Conservation (phyloP, 805 yeast genomes). For the Metschnikowia borealis region DNA sequence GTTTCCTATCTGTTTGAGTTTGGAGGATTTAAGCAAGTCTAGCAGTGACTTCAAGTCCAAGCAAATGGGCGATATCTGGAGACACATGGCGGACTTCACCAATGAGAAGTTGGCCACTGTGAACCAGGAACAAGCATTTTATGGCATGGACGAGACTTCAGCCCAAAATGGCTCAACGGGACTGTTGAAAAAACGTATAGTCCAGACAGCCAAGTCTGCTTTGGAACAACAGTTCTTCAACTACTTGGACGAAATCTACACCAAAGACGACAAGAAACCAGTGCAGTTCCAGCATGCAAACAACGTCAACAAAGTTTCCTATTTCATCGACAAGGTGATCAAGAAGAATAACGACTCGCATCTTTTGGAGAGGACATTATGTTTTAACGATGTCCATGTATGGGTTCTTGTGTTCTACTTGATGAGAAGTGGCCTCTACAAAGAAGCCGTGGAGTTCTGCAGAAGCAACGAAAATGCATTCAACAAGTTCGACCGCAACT, state of each 20-base stretch:
- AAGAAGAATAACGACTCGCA: constrained; percentile 26
- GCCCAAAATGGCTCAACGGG: background rate
- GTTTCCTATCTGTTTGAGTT: constrained; percentile 56
- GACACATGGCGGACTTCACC: constrained; percentile 51
- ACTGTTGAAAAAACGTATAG: constrained; percentile 42
- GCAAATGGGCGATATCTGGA: constrained; percentile 74
- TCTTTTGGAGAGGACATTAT: constrained; percentile 30
- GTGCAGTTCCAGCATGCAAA: constrained; percentile 50
- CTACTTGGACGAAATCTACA: constrained; percentile 63
- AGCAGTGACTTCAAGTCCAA: constrained; percentile 61
- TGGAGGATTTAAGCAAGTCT: constrained; percentile 55
- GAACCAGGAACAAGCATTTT: constrained; percentile 35
- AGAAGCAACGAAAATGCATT: constrained; percentile 63
- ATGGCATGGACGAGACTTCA: constrained; percentile 16
- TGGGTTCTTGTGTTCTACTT: constrained; percentile 90
- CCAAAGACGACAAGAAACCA: constrained; percentile 46
- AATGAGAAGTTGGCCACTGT: constrained; percentile 32
- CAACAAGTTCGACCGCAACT: constrained; percentile 79
- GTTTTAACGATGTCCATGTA: constrained; percentile 79
- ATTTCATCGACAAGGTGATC: constrained; percentile 44
- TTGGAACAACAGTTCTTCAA: constrained; percentile 76
- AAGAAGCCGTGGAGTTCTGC: constrained; percentile 74
- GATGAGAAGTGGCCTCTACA: constrained; percentile 74
- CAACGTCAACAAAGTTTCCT: constrained; percentile 64
- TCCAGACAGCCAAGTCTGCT: constrained; percentile 51